Conservation (phyloP, 148 eudicot species). For the Gaultheria prostrata region DNA sequence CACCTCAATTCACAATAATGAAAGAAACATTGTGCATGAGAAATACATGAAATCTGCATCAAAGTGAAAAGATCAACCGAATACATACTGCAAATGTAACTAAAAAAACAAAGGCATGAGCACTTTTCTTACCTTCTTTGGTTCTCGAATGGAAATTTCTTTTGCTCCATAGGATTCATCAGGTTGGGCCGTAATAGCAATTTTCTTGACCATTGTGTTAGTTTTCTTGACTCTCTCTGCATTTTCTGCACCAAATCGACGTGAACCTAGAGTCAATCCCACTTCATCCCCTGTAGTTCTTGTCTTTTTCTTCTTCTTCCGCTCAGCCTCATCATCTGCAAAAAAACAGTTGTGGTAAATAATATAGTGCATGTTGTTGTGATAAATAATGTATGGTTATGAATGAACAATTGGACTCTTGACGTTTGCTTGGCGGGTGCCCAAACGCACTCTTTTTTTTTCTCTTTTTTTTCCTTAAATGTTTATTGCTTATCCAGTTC, state of each 20-base stretch:
- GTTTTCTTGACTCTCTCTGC: constrained; percentile 49
- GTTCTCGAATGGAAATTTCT: constrained; percentile 32
- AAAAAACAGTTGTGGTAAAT: constrained; percentile 10
- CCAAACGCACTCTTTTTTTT: neutral
- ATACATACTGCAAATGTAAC: constrained; percentile 9
- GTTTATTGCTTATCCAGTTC: neutral
- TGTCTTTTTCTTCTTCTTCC: constrained; percentile 76
- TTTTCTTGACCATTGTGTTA: constrained; percentile 35
- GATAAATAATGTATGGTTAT: neutral
- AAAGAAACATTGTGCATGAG: neutral
- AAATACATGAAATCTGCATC: neutral
- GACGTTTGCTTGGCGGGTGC: neutral
- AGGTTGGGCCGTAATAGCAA: constrained; percentile 29
- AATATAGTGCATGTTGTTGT: neutral
- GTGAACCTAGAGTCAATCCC: constrained; percentile 30
- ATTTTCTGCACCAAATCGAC: constrained; percentile 32
- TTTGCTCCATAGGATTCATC: constrained; percentile 35
- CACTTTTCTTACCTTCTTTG: constrained; percentile 41
- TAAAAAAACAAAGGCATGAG: constrained; percentile 2
- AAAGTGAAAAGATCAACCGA: neutral
- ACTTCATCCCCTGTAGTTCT: constrained; percentile 38
- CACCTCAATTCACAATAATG: neutral
- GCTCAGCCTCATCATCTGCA: constrained; percentile 71
- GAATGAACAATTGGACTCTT: neutral
- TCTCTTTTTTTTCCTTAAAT: neutral